Conservation (phyloP, 129 eudicot genomes). For the Heracleum sosnowskyi region DNA sequence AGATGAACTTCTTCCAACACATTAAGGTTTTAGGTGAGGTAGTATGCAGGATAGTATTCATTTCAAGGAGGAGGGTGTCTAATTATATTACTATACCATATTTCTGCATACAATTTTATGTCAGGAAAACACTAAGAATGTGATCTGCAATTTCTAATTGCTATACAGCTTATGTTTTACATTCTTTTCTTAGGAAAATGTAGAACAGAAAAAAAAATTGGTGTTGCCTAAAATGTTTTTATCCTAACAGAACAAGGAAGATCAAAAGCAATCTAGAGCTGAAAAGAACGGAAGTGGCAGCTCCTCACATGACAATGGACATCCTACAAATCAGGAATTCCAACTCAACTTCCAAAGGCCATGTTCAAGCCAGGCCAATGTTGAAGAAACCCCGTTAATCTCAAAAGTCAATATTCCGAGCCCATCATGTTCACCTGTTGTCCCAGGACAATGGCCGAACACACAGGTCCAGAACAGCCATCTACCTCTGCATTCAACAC, state of each 20-base stretch:
- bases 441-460: constrained; percentile 12
- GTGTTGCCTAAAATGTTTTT: neutral
- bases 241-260: constrained; percentile 11
- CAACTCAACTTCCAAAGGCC: constrained; percentile 3
- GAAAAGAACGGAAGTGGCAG: neutral
- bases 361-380: constrained; percentile 7
- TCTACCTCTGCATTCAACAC: neutral
- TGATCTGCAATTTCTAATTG: neutral
- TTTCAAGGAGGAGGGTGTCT: too few relatives aligned
- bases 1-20: too few relatives aligned
- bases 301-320: constrained; percentile 7
- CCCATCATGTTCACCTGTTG: neutral
- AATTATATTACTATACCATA: neutral
- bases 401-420: constrained; percentile 7
- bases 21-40: too few relatives aligned
- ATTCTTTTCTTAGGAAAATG: neutral
- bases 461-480: constrained; percentile 10
- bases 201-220: neutral
- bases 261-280: constrained; percentile 7
- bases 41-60: neutral
- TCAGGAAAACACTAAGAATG: neutral
- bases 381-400: constrained; percentile 10
- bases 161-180: neutral
- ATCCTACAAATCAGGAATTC: constrained; percentile 5
- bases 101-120: neutral